Evolutionary conservation across 148 eudicot genomes (phyloP), one percentile per base, ranked within the genome.

Genomic region (Camellia sinensis): DNA sequence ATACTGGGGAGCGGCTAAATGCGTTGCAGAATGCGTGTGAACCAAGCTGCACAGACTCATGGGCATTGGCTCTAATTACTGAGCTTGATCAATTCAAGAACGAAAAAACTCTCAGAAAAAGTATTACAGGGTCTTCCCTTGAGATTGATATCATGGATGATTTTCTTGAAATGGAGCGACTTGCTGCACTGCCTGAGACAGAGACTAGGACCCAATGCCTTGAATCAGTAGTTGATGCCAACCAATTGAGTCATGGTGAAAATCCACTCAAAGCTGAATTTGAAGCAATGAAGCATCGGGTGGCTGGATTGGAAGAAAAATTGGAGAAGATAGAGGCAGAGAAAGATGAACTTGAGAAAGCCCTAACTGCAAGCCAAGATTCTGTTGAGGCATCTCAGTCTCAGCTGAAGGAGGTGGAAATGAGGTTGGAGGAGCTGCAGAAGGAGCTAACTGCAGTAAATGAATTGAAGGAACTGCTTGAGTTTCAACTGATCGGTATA

Each of bases 121-220:
- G 77, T 75, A 67, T 74, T 4, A 71, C 71, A 4, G 66, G 81
- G 18, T 65, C 89, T 45, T 79, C 91, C 6, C 64, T 71, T 66
- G 90, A 91, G 73, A 87, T 94, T 37, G 88, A 91, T 80, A 87
- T 95, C 22, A 95, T 95, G 98, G 98, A 95, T 78, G 98, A 95
- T 84, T 95, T 95, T 80, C 90, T 93, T 61, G 98, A 95, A 82
- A 95, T 95, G 98, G 98, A 95, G 82, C 84, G 83, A 65, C 89
- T 93, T 82, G 98, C 89, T 82, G 88, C 94, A 6, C 60, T 91
- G 77, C 90, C 95, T 50, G 91, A 89, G 73, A 66, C 57, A 3
- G 56, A 74, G 70, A 88, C 70, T 54, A 80, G 69, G 75, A 79
- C 21, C 50, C 67, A 74, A 43, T 37, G n/a, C 54, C 79, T 67